Base-by-base conservation (phyloP, 164 flowering plant genomes). In the Kingdonia uniflora region DNA sequence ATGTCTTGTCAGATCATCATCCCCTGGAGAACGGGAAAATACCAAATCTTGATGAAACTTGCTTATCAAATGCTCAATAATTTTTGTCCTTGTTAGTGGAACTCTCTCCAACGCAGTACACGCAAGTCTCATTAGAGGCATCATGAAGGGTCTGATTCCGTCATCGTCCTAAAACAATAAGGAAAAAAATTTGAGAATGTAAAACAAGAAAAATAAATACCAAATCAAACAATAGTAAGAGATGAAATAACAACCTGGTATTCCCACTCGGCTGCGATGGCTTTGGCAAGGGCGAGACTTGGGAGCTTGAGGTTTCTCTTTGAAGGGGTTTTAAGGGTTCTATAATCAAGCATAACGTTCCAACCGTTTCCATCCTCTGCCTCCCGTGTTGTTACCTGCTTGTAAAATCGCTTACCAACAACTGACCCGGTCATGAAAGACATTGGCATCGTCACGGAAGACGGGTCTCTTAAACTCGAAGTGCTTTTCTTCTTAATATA, bases 31-130 rank as follows among this genome's bases (percentile, higher is more conserved):
- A 26, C 95, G 96, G 51, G 79, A 84, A 62, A 88, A 92, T n/a
- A 86, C 85, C 44, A 88, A 68, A 76, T 92, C 96, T 66, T 88
- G 91, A 72, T 82, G 69, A 52, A 85, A 72, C 61, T 77, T 85
- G 63, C 60, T 69, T 79, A 80, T 72, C 72, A 92, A 66, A 53
- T 84, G 23, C 6, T 79, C 91, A 54, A 92, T 80, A 37, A 80
- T 70, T 72, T 78, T 82, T 2, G 60, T 53, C 56, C 95, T 73
- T 14, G 95, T 86, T 25, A 92, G 71, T 17, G 98, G 95, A 67
- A 88, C 95, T 72, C 98, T 80, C 69, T 92, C 98, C 60, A 92
- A 37, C n/a, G 95, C 94, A 33, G 95, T 88, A 52, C 98, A 92
- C 2, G 96, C 87, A 68, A 92, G 89, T 70, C 66, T 77, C 98